Evolutionary conservation across 495 filamentous ascomycete genomes (phyloP).

Genomic region (Penicillium angulare): DNA sequence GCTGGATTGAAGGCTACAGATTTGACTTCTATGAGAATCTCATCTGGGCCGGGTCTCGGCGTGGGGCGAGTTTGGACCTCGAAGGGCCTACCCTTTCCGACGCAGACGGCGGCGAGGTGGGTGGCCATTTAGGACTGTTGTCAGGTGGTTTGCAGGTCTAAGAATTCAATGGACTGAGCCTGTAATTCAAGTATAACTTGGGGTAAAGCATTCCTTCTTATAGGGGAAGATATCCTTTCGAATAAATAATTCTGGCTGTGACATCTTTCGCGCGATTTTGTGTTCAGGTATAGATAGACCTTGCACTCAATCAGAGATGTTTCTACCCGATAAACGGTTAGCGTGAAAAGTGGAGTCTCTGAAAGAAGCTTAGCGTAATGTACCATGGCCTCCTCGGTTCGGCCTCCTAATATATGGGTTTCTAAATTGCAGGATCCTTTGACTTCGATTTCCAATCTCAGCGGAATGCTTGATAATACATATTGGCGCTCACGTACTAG

Average conservation of each 20-base stretch:
- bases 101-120: slow-evolving; percentile 42
- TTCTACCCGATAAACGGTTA: slow-evolving; percentile 27
- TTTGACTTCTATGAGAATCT: slow-evolving; percentile 50
- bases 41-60: slow-evolving; percentile 42
- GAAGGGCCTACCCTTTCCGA: slow-evolving; percentile 33
- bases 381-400: no score
- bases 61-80: slow-evolving; percentile 33
- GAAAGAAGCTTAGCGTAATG: no score
- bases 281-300: not conserved
- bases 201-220: slow-evolving; percentile 15
- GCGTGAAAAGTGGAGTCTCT: slow-evolving; percentile 13
- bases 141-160: not conserved
- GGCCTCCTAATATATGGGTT: no score
- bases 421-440: no score
- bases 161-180: not conserved
- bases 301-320: slow-evolving; percentile 27
- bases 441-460: no score
- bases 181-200: not conserved
- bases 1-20: slow-evolving; percentile 51
- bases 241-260: not conserved
- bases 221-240: not conserved
- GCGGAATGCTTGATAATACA: no score
- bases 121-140: slow-evolving; percentile 27
- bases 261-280: not conserved
- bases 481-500: no score